phyloP scores from a whole-genome alignment of 345 rosid species.

The Reutealis trisperma region DNA sequence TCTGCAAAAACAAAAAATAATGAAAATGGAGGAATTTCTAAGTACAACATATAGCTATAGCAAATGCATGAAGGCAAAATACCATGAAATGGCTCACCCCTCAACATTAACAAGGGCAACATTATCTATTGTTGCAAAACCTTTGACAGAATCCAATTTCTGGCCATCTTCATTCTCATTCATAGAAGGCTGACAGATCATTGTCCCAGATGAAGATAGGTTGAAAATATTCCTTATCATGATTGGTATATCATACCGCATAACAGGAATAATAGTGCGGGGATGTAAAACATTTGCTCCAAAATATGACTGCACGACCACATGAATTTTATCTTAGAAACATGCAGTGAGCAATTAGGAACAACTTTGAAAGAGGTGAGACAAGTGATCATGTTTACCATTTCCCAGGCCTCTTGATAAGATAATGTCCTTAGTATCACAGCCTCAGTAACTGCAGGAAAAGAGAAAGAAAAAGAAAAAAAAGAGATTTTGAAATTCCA shows the following conservation, averaged over 20 bases:
- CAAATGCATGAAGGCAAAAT: conserved; percentile 3
- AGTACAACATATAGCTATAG: conserved; percentile 1
- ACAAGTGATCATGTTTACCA: conserved; percentile 56
- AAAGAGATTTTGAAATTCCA: conserved; percentile 12
- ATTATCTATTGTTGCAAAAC: conserved; percentile 97
- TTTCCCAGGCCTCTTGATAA: conserved; percentile 99
- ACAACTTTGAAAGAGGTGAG: conserved; percentile 19
- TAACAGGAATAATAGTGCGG: conserved; percentile 98
- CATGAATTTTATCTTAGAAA: conserved; percentile 28
- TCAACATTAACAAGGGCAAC: conserved; percentile 97
- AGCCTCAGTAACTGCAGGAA: conserved; percentile 88
- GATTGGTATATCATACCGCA: conserved; percentile 89
- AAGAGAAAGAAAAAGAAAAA: not conserved
- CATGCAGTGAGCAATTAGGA: conserved; percentile 8
- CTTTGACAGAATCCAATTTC: conserved; percentile 67
- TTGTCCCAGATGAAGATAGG: conserved; percentile 87
- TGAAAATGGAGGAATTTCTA: not conserved
- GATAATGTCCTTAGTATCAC: conserved; percentile 80
- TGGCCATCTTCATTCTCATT: conserved; percentile 54
- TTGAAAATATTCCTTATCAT: conserved; percentile 91
- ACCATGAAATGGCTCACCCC: conserved; percentile 57
- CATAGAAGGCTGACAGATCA: conserved; percentile 57
- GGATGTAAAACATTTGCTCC: conserved; percentile 99
- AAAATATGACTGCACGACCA: conserved; percentile 85
- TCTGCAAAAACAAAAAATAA: conserved; percentile 41